Conservation (phyloP, 257 asterid genomes). For the Rubia yunnanensis region DNA sequence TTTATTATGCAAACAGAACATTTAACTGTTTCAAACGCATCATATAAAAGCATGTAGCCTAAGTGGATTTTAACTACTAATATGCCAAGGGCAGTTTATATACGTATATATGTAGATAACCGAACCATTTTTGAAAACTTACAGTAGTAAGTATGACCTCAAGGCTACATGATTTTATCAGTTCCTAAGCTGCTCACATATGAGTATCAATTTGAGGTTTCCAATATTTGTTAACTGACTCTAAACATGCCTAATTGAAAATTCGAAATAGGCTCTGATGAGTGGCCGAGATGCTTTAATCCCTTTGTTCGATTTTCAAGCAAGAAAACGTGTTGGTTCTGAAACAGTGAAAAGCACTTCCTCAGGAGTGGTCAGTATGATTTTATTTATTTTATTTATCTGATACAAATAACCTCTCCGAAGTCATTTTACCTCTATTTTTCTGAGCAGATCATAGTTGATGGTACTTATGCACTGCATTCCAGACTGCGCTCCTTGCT, state of each 20-base stretch:
- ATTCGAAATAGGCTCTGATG: slow-evolving; percentile 58
- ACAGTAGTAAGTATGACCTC: not conserved
- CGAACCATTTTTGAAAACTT: not conserved
- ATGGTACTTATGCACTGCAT: slow-evolving; percentile 92
- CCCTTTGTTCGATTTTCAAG: slow-evolving; percentile 86
- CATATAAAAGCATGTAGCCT: not conserved
- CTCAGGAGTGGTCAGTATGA: slow-evolving; percentile 79
- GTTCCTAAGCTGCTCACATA: slow-evolving; percentile 2
- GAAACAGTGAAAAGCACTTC: slow-evolving; percentile 47
- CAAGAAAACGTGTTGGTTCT: slow-evolving; percentile 63
- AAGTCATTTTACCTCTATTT: slow-evolving; percentile 15
- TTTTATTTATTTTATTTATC: not conserved
- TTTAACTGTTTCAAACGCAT: not conserved
- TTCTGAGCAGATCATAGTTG: slow-evolving; percentile 66
- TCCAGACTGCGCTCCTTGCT: slow-evolving; percentile 90
- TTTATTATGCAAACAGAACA: not conserved
- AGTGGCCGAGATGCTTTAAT: slow-evolving; percentile 60
- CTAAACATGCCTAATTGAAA: slow-evolving; percentile 9
- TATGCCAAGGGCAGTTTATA: not conserved
- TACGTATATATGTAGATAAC: too few relatives aligned
- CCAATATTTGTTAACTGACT: not conserved
- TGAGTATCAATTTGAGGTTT: not conserved
- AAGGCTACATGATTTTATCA: not conserved
- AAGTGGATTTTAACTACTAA: not conserved
- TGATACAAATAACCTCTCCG: not conserved